Percentiles rank a stretch among this genome's conserved stretches.
Evolutionary conservation across 2,329 filamentous ascomycete species (phyloP).

Genomic region (Spiromastix sp.): DNA sequence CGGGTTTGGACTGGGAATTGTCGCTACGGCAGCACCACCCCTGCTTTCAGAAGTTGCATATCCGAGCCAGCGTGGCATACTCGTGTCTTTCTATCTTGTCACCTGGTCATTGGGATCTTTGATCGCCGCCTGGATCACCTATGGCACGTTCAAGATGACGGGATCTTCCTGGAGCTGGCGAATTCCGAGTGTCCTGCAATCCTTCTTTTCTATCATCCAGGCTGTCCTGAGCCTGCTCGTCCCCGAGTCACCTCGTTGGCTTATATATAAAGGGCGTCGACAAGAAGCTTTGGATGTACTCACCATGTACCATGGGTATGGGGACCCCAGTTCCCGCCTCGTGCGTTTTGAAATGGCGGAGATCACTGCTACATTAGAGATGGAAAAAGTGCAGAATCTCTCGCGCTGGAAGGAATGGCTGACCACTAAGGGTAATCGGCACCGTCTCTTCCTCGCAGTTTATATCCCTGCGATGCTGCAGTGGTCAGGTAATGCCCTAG

Average conservation of each 20-base stretch:
- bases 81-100: no score
- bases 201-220: conserved; percentile 13
- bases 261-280: conserved; percentile 14
- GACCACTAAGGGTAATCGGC: conserved; percentile 16
- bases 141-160: conserved; percentile 22
- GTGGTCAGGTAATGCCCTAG: conserved; percentile 24
- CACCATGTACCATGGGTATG: conserved; percentile 14
- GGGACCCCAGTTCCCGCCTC: conserved; percentile 12
- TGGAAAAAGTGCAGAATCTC: conserved; percentile 11
- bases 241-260: conserved; percentile 16
- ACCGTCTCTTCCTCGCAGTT: conserved; percentile 18
- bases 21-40: no score
- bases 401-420: conserved; percentile 3
- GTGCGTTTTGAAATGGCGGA: conserved; percentile 18
- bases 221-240: conserved; percentile 13
- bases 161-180: conserved; percentile 21
- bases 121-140: conserved; percentile 20
- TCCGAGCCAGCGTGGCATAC: no score
- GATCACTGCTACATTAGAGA: conserved; percentile 14
- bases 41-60: no score
- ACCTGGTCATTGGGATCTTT: no score
- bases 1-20: no score
- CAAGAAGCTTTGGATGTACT: conserved; percentile 15
- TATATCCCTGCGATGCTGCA: conserved; percentile 14
- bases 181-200: conserved; percentile 15